Base-by-base conservation (phyloP, 768 basidiomycete species). In the Pholiota microspora region DNA sequence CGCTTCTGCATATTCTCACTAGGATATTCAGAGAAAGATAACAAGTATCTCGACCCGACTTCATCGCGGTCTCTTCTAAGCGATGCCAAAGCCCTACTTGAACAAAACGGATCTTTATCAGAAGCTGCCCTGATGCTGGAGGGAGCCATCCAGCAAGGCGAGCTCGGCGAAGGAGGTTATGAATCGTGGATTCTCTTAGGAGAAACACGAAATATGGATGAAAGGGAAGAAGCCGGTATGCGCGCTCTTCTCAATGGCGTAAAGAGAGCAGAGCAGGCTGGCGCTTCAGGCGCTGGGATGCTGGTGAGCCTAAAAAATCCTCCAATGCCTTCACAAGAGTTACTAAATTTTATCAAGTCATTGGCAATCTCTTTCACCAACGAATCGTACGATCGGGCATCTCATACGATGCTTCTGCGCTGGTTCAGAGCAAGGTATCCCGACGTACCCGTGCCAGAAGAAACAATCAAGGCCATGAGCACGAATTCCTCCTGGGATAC, bases 361-460 rank as follows among this genome's bases (percentile, higher is more conserved):
- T 81, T 98, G 29, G 94, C 96, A 1, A 94, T 98, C 59, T 94
- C 93, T 7, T 98, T 92, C 69, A 96, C 95, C 28, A 99, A 98
- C 64, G 96, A 98, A 71, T 83, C 84, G 0, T 89, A 86, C 62
- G 95, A 98, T 62, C 79, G 89, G 9, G 94, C 86, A 6, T 89
- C 95, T 2, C 84, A 96, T 65, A 74, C 85, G 0, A 91, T 88
- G 76, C 80, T 99, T 13, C 80, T 95, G 46, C 88, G 88, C 28
- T 98, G 93, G 91, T 75, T 98, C 47, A 73, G 74, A 51, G 81
- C 86, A 32, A 81, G 80, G 45, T 87, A 81, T 69, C 88, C 83
- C 7, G 74, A 73, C 18, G 76, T 78, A 57, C 74, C 70, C 38
- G 73, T 89, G 36, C 69, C 83, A 1, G 76, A 83, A 35, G 83